phyloP scores from a whole-genome alignment of 805 yeast genomes.

The Saccharomycopsis schoenii region DNA sequence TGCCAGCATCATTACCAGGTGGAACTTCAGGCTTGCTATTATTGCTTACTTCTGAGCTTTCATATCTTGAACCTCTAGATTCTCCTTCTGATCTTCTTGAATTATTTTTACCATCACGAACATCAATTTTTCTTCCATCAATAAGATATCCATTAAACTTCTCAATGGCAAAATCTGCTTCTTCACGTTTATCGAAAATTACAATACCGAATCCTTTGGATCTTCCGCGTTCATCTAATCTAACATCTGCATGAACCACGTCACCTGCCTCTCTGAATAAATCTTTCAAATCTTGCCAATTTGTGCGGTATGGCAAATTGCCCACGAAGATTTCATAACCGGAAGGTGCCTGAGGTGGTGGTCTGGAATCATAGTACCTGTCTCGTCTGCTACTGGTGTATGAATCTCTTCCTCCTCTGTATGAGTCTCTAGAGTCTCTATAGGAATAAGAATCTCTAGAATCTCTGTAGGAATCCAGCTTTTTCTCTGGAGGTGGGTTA shows the following conservation, averaged over 20 bases:
- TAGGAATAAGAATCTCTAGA: slow-evolving; percentile 20
- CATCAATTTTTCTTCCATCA: slow-evolving; percentile 72
- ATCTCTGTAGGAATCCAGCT: slow-evolving; percentile 20
- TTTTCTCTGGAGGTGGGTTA: slow-evolving; percentile 61
- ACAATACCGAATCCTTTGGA: slow-evolving; percentile 86
- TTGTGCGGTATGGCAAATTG: slow-evolving; percentile 71
- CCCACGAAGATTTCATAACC: slow-evolving; percentile 65
- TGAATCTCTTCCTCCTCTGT: slow-evolving; percentile 17
- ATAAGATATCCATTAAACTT: slow-evolving; percentile 58
- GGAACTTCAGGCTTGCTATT: neutral
- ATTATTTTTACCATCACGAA: slow-evolving; percentile 55
- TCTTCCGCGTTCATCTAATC: slow-evolving; percentile 54
- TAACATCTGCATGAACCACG: slow-evolving; percentile 76
- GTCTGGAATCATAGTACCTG: slow-evolving; percentile 8
- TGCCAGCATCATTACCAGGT: neutral
- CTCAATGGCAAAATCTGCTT: slow-evolving; percentile 62
- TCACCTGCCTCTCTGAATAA: slow-evolving; percentile 68
- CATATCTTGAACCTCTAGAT: neutral
- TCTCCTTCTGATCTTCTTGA: slow-evolving; percentile 19
- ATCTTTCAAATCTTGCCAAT: slow-evolving; percentile 82
- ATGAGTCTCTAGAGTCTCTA: slow-evolving; percentile 12
- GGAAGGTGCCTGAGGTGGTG: slow-evolving; percentile 20
- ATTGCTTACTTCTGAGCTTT: slow-evolving; percentile 9
- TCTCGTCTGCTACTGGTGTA: slow-evolving; percentile 21
- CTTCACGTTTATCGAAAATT: slow-evolving; percentile 52